A percentile compares a stretch with the other conserved stretches of the same genome.
phyloP scores from a whole-genome alignment of 768 basidiomycete species.

The Austroboletus eburneus region DNA sequence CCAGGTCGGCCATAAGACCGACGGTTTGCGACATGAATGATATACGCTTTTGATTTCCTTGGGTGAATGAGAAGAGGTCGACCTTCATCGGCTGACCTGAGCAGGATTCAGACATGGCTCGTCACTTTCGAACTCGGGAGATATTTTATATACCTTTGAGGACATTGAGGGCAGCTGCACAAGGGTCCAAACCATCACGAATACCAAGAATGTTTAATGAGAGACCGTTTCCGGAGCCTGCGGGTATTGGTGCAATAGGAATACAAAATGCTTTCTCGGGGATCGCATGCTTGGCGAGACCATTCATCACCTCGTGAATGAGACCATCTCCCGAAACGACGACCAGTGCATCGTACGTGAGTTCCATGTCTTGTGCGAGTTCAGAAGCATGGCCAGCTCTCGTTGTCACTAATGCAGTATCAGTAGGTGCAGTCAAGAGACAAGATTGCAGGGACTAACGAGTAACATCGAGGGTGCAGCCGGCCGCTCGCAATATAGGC shows the following conservation, averaged over 20 bases:
- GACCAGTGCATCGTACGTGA: conserved; percentile 69
- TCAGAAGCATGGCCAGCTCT: conserved; percentile 62
- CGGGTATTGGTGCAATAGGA: conserved; percentile 76
- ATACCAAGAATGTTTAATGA: conserved; percentile 68
- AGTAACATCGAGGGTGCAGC: conserved; percentile 56
- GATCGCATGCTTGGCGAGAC: conserved; percentile 62
- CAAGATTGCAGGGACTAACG: conserved; percentile 40
- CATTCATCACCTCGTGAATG: conserved; percentile 81
- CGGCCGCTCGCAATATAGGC: conserved; percentile 68
- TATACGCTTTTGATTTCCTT: conserved; percentile 55
- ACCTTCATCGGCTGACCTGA: conserved; percentile 68
- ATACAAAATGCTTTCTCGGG: conserved; percentile 58
- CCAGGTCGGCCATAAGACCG: conserved; percentile 83
- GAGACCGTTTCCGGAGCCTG: conserved; percentile 78
- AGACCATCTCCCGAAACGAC: conserved; percentile 82
- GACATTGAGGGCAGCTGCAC: conserved; percentile 67
- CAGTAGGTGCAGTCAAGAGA: neutral
- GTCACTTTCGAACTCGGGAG: neutral
- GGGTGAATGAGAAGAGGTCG: conserved; percentile 75
- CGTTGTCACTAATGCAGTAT: conserved; percentile 50
- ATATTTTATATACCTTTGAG: conserved; percentile 66
- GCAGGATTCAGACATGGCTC: neutral
- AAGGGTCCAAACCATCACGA: conserved; percentile 68
- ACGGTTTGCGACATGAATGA: conserved; percentile 83
- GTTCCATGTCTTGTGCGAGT: conserved; percentile 50